A percentile compares a stretch with the other conserved stretches of the same genome.
Evolutionary conservation across 139 green algal genomes (phyloP).

Genomic region (Eudorina sp.): DNA sequence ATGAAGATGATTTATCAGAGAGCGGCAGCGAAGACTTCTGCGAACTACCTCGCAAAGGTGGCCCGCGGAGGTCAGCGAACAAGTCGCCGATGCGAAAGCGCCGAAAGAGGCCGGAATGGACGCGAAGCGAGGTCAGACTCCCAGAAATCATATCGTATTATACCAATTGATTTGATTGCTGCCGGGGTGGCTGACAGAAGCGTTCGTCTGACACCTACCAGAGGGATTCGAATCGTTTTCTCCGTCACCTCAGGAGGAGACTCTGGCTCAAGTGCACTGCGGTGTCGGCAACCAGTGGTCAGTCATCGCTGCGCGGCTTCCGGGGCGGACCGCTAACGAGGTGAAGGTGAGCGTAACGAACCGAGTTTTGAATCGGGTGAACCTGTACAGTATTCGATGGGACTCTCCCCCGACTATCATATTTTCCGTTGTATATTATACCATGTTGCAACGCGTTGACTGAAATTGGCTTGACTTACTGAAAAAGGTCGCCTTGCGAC

Average conservation of each 20-base stretch:
- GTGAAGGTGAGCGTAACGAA: constrained; percentile 19
- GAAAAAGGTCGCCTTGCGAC: too few species aligned
- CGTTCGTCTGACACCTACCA: too few species aligned
- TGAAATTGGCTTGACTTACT: too few species aligned
- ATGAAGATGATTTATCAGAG: not conserved
- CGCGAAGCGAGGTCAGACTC: not conserved
- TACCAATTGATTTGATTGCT: too few species aligned
- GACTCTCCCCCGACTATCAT: too few species aligned
- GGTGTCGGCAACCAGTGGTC: constrained; percentile 10
- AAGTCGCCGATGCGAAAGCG: not conserved
- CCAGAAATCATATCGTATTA: too few species aligned
- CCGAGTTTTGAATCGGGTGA: too few species aligned
- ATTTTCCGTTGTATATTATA: too few species aligned
- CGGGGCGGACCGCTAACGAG: not conserved
- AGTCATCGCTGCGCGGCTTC: not conserved
- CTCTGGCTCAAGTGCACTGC: not conserved
- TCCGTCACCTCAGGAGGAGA: not conserved
- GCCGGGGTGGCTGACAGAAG: too few species aligned
- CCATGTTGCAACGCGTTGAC: too few species aligned
- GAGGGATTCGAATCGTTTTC: constrained; percentile 2
- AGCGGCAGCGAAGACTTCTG: constrained; percentile 2
- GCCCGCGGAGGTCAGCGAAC: not conserved
- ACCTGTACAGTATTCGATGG: too few species aligned
- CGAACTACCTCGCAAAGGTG: not conserved
- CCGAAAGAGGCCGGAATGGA: constrained; percentile 5